Conservation (phyloP, 2,329 filamentous ascomycete species). For the Karstenula rhodostoma region DNA sequence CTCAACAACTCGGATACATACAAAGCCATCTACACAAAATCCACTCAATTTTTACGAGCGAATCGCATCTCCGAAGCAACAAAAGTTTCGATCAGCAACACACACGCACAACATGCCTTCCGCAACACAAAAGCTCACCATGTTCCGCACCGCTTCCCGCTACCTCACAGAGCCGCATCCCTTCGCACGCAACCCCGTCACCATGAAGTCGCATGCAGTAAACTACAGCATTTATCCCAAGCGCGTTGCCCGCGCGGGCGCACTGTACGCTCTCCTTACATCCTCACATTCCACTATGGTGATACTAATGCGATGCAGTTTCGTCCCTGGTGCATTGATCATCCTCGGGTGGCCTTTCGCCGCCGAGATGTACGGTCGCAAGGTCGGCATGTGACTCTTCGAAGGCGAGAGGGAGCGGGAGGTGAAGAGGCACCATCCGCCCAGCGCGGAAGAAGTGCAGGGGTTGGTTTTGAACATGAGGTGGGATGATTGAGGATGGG, state of each 20-base stretch:
- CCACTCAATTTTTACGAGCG: constrained; percentile 6
- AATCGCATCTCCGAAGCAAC: background rate
- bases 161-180: constrained; percentile 49
- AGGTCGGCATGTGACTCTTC: constrained; percentile 41
- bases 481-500: constrained; percentile 37
- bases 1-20: constrained; percentile 5
- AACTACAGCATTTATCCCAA: constrained; percentile 33
- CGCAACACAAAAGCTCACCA: constrained; percentile 38
- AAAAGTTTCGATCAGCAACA: background rate
- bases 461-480: constrained; percentile 38
- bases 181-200: constrained; percentile 41
- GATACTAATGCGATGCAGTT: constrained; percentile 27
- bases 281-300: background rate
- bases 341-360: constrained; percentile 47
- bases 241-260: constrained; percentile 31
- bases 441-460: constrained; percentile 33
- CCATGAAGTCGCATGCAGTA: constrained; percentile 34
- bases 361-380: constrained; percentile 34
- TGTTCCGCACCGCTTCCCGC: constrained; percentile 43
- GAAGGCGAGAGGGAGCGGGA: constrained; percentile 23
- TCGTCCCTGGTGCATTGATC: constrained; percentile 36
- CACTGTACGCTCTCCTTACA: constrained; percentile 33
- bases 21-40: background rate
- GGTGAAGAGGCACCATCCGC: constrained; percentile 10
- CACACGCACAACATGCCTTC: constrained; percentile 38